Conservation (phyloP, 192 early-diverging fungal species). For the Phycomyces nitens region DNA sequence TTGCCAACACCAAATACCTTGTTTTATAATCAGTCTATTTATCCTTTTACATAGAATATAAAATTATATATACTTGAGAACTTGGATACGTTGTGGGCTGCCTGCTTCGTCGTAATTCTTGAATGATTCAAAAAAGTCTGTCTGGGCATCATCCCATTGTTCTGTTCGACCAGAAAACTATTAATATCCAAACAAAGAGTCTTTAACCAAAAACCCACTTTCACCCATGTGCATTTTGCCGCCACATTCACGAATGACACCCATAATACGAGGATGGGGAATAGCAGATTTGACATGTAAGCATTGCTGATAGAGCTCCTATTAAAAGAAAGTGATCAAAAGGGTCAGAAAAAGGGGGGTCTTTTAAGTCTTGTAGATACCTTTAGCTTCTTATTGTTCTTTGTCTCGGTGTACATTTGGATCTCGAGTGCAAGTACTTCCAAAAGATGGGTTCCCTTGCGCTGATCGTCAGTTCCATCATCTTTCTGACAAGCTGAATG, state of each 20-base stretch:
- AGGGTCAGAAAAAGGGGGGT: too few relatives aligned
- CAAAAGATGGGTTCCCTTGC: conserved; percentile 89
- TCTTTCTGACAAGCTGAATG: conserved; percentile 74
- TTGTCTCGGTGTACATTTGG: conserved; percentile 91
- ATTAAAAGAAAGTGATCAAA: background rate
- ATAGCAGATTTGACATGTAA: conserved; percentile 88
- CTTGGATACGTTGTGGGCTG: conserved; percentile 84
- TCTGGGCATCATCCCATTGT: conserved; percentile 89
- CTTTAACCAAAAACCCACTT: conserved; percentile 40
- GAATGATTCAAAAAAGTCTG: conserved; percentile 96
- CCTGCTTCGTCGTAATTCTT: conserved; percentile 98
- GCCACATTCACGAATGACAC: conserved; percentile 93
- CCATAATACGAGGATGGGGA: conserved; percentile 95
- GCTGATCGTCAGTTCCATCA: conserved; percentile 80
- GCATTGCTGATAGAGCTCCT: conserved; percentile 85
- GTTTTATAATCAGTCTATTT: conserved; percentile 7
- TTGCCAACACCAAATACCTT: conserved; percentile 88
- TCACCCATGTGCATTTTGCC: conserved; percentile 98
- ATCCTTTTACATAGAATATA: background rate
- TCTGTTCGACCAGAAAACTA: conserved; percentile 38
- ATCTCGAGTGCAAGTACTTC: conserved; percentile 96
- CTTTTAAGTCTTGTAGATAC: conserved; percentile 19
- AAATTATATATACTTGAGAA: conserved; percentile 79
- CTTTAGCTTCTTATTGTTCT: conserved; percentile 87
- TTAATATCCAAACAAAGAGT: background rate